Evolutionary conservation across 768 basidiomycete species (phyloP), one percentile per base, ranked within the genome.

Genomic region (Panaeolus cyanescens): DNA sequence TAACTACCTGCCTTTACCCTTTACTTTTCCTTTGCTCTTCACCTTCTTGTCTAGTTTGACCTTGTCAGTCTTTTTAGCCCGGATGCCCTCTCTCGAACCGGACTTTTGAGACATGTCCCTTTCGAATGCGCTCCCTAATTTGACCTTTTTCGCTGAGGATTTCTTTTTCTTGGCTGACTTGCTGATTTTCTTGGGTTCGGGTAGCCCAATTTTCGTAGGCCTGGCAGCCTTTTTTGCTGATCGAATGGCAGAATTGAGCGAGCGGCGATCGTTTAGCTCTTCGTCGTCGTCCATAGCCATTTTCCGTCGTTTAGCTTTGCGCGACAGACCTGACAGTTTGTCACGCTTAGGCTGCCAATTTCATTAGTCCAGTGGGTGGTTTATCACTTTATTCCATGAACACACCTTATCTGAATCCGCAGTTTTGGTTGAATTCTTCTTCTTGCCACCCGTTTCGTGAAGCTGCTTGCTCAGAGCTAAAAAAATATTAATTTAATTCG

Each of bases 261-360:
- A 77, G 22, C 79, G 81, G 32, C 72, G 76, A 58, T 87, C 85
- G 15, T 82, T 84, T 4, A 77, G 59, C 58, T 88, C 87, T 55
- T 86, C 84, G 64, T 96, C 93, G 64, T 89, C 88, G 70, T 95
- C 92, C 73, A 85, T 80, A 6, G 90, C 89, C 78, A 96, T 80
- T 77, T 95, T 97, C 68, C 95, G 83, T 61, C 96, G 83, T 72
- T 97, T 98, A 55, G 83, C 87, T 69, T 83, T 88, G 62, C 96
- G 86, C n/a, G 95, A 90, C 10, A 98, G 82, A 9, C 95, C 96
- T 6, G 91, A 80, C 62, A 86, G 84, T 64, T 88, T 90, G 67
- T 92, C 90, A 65, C 91, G 83, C 72, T 90, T 91, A 17, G 86
- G 86, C 90, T 92, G 69, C 53, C 34, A 60, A 33, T 17, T 42